Conservation (phyloP, 1,284 basidiomycete species). For the Cryptococcus maquisensis region DNA sequence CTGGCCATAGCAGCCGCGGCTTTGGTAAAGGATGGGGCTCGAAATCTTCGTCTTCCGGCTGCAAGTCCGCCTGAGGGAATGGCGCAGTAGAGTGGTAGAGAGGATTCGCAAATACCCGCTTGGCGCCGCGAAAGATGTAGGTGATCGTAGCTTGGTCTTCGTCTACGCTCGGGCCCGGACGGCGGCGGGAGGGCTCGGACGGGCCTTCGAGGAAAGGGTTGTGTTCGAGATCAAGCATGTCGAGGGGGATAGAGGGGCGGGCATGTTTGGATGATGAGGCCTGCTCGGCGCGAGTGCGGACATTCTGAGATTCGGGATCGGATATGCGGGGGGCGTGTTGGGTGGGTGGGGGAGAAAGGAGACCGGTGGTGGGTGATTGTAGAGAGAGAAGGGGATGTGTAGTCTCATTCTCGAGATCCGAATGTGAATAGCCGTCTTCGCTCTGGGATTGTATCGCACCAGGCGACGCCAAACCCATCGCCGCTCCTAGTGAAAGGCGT, state of each 20-base stretch:
- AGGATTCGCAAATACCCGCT: constrained; percentile 44
- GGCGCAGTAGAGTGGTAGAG: constrained; percentile 22
- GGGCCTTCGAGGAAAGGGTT: constrained; percentile 42
- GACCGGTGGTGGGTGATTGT: constrained; percentile 7
- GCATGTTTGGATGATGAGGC: constrained; percentile 1
- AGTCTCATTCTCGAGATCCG: constrained; percentile 6
- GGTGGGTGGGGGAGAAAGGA: constrained; percentile 20
- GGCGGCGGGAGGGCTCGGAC: constrained; percentile 19
- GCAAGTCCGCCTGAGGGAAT: constrained; percentile 27
- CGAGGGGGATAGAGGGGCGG: not conserved
- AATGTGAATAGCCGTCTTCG: constrained; percentile 5
- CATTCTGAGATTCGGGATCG: not conserved
- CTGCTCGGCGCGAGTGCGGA: constrained; percentile 4
- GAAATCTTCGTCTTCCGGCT: constrained; percentile 33
- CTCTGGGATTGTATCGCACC: constrained; percentile 12
- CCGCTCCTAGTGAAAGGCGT: constrained; percentile 2
- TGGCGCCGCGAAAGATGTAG: constrained; percentile 45
- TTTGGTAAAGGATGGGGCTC: constrained; percentile 40
- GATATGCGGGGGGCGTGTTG: constrained; percentile 13
- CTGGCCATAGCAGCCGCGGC: constrained; percentile 40
- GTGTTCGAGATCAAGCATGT: constrained; percentile 30
- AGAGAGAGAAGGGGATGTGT: constrained; percentile 2
- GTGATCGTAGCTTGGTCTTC: constrained; percentile 34
- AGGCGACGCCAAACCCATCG: constrained; percentile 14
- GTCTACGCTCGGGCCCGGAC: constrained; percentile 17